Evolutionary conservation across 306 rosid species (phyloP), one percentile per base, ranked within the genome.

Genomic region (Alnus rubra): DNA sequence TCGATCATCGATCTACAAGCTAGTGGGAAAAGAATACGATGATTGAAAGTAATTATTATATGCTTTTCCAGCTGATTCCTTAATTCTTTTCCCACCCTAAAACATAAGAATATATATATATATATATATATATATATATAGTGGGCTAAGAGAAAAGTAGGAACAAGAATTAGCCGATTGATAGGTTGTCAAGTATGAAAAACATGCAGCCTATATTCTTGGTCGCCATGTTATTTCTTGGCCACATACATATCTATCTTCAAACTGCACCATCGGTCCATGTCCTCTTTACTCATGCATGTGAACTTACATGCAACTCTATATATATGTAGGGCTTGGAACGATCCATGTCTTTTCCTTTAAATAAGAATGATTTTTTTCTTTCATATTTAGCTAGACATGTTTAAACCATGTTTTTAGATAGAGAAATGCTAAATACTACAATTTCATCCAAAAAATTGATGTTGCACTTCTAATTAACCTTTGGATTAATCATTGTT

Each of bases 21-120:
- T 23, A 23, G 78, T 80, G 79, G 72, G 75, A 71, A 75, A 86
- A 59, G 78, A 82, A 86, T 76, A 76, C 63, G 76, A 75, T 19
- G 49, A 64, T 31, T 15, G 28, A 23, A 81, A 45, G 56, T 55
- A 70, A 81, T 50, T 52, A 75, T 75, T n/a, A 67, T 67, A 79
- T 81, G 82, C 78, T 83, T 55, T 75, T 53, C n/a, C 73, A 64
- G 81, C 54, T 44, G 80, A 83, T 86, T 81, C 89, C 59, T 81
- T 65, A 80, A 79, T 82, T 73, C 84, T 33, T 52, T 68, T 73
- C 78, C 80, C 88, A 86, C 76, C 47, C 53, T 2, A 82, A 37
- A 28, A 67, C 37, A 6, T 19, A 53, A 71, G 16, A 56, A 54
- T 5, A 16, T 33, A 42, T 4, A 42, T 42, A n/a, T n/a, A n/a